phyloP scores from a whole-genome alignment of 108 stramenopile genomes.

The Skeletonema potamos region DNA sequence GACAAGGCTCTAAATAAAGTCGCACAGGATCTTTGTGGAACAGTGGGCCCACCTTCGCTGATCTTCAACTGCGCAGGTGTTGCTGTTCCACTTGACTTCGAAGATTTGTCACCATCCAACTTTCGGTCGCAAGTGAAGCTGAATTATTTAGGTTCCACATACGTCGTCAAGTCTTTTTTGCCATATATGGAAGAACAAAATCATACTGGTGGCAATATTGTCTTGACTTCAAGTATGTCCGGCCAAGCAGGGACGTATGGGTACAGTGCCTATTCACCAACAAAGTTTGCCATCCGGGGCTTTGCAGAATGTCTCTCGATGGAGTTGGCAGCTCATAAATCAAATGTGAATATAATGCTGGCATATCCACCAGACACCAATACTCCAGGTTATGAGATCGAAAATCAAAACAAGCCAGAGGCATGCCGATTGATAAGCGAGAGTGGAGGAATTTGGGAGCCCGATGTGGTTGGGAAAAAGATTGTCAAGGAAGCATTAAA shows the following conservation, averaged over 20 bases:
- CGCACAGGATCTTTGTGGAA: constrained; percentile 33
- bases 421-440: constrained; percentile 76
- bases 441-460: constrained; percentile 57
- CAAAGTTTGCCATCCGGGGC: constrained; percentile 85
- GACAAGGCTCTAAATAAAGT: constrained; percentile 39
- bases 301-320: constrained; percentile 79
- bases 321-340: constrained; percentile 56
- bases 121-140: constrained; percentile 60
- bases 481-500: constrained; percentile 63
- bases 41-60: constrained; percentile 42
- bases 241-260: constrained; percentile 87
- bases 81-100: constrained; percentile 61
- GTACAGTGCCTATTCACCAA: constrained; percentile 81
- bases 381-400: constrained; percentile 93
- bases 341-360: constrained; percentile 64
- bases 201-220: constrained; percentile 46
- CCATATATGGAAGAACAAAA: constrained; percentile 59
- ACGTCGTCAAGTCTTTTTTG: constrained; percentile 73
- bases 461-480: constrained; percentile 64
- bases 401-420: constrained; percentile 72
- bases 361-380: constrained; percentile 97
- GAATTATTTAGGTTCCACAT: constrained; percentile 82
- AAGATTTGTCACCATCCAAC: constrained; percentile 43
- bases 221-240: constrained; percentile 73
- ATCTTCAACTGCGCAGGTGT: constrained; percentile 85